Evolutionary conservation across 2,329 filamentous ascomycete genomes (phyloP).

Genomic region (Nectriaceae sp.): DNA sequence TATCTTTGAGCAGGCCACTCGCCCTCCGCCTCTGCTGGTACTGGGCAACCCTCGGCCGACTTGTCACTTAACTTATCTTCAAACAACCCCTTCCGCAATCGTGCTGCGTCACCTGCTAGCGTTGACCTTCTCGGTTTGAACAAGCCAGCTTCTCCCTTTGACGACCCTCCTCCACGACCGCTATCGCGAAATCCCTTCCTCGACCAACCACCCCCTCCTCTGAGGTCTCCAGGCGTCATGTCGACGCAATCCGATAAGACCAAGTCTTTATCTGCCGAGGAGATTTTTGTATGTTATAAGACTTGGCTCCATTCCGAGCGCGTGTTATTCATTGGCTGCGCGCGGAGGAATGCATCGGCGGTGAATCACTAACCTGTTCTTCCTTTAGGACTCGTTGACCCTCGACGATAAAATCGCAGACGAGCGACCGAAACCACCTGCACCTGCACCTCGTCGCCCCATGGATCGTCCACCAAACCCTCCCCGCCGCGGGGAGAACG

Average conservation of each 20-base stretch:
- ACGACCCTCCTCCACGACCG: constrained; percentile 60
- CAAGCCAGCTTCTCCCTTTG: constrained; percentile 58
- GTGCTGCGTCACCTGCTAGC: constrained; percentile 61
- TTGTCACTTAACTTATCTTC: constrained; percentile 71
- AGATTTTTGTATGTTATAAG: constrained; percentile 71
- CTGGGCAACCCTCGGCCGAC: constrained; percentile 34
- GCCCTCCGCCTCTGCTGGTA: too few relatives aligned
- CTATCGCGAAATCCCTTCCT: constrained; percentile 77
- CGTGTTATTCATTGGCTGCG: constrained; percentile 7
- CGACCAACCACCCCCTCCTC: constrained; percentile 51
- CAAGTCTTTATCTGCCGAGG: constrained; percentile 59
- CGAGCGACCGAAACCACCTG: constrained; percentile 37
- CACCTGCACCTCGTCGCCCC: constrained; percentile 41
- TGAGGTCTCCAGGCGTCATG: constrained; percentile 52
- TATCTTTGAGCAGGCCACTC: constrained; percentile 28
- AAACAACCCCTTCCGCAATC: constrained; percentile 81
- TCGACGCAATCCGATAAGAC: constrained; percentile 47
- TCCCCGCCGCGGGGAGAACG: constrained; percentile 43
- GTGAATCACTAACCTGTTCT: constrained; percentile 12
- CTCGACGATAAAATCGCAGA: constrained; percentile 59
- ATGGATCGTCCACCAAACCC: constrained; percentile 23
- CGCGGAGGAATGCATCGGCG: neutral
- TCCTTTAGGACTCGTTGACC: constrained; percentile 64
- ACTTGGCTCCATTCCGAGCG: constrained; percentile 12
- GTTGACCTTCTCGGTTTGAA: constrained; percentile 35